Percentiles rank a stretch among this genome's conserved stretches.
These are phyloP conservation scores for Alnus rubra DNA, from an alignment of 306 rosid species.

Conservation along the genomic window DNA sequence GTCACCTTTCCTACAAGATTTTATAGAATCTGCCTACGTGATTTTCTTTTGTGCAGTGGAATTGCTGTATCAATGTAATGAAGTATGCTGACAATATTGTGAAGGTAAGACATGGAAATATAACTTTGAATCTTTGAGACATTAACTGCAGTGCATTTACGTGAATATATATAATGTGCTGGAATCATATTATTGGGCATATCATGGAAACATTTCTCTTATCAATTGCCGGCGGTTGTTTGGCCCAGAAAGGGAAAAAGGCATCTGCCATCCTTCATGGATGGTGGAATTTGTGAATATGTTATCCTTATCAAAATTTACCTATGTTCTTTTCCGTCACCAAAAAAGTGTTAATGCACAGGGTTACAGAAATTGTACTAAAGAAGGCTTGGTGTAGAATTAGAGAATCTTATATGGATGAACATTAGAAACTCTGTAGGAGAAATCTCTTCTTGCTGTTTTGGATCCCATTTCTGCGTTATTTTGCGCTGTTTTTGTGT, in stretches of 20 bases:
- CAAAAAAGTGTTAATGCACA: not conserved
- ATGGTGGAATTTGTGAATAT: not conserved
- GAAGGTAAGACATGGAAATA: conserved; percentile 60
- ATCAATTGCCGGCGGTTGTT: not conserved
- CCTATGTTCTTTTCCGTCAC: not conserved
- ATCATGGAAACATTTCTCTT: not conserved
- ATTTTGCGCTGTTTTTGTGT: not conserved
- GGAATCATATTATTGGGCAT: not conserved
- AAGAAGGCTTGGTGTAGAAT: not conserved
- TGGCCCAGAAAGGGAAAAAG: not conserved
- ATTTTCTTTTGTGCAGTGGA: conserved; percentile 65
- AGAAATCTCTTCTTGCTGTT: not conserved
- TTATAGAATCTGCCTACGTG: conserved; percentile 8
- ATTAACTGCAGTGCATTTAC: conserved; percentile 17
- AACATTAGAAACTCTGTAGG: not conserved
- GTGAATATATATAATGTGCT: conserved; percentile 6
- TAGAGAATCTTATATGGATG: not conserved
- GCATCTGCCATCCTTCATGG: conserved; percentile 6
- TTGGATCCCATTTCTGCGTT: not conserved
- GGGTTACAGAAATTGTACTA: not conserved
- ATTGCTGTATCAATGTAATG: conserved; percentile 97
- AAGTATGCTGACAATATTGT: conserved; percentile 97
- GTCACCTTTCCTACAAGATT: not conserved
- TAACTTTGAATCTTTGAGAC: conserved; percentile 21
- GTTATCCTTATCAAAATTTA: not conserved